Evolutionary conservation across 1,139 yeast species (phyloP), one percentile per base, ranked within the genome.

Genomic region (Candida glucosophila): DNA sequence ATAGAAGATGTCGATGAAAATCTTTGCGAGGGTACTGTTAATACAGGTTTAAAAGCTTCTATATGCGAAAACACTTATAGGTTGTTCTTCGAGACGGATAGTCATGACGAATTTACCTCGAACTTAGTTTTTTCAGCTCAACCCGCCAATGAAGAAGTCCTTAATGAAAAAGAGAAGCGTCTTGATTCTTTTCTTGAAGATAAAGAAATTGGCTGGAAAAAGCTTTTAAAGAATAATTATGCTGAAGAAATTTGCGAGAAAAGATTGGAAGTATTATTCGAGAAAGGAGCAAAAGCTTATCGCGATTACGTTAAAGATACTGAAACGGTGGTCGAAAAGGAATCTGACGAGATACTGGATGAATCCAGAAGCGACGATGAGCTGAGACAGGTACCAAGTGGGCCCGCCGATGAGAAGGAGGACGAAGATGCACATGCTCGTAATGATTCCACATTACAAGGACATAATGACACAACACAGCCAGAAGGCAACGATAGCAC

Each of bases 31-130:
- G 92, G 92, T 4, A 63, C 65, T 29, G 67, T 78, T 6, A 68
- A 68, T 29, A 75, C 93, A 15, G 80, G 77, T n/a, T 58, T 90
- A 49, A 76, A 77, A 45, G 90, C 92, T 11, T 77, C 85, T 24
- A 72, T 90, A 18, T 76, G 90, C 43, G 75, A 77, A 43, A 80
- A 79, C 39, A 76, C 88, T 3, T 92, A 85, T 50, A 67, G 81
- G 35, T 58, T 90, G 41, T 77, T 81, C 44, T 85, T 88, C 46
- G 94, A 83, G 45, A 68, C 79, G 4, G 78, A 72, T n/a, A 73
- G 95, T 0, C 75, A 72, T 37, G 98, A 90, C 53, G 79, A 78
- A 37, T 86, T 81, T 44, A 69, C 85, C 2, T 60, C 85, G 22
- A 66, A 64, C 33, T 49, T 73, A 1, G 58, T 70, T 3, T 73